phyloP scores from a whole-genome alignment of 257 asterid genomes.

The Gardenia jasminoides region DNA sequence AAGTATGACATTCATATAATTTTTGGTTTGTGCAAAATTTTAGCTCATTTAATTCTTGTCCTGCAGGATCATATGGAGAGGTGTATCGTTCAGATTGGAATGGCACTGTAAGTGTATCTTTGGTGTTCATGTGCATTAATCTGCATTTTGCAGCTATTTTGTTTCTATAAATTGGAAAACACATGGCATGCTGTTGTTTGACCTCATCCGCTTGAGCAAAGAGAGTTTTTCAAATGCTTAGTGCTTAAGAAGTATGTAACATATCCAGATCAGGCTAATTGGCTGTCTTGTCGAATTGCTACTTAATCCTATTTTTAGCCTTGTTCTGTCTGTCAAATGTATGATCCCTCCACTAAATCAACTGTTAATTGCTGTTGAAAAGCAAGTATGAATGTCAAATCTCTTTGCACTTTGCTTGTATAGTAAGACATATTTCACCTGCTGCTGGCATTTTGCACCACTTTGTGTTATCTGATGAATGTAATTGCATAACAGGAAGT shows the following conservation, averaged over 20 bases:
- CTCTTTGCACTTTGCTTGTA: neutral
- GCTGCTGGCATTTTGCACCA: neutral
- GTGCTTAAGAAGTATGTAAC: neutral
- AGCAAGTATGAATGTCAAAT: neutral
- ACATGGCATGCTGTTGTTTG: neutral
- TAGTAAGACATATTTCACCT: neutral
- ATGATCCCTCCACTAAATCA: neutral
- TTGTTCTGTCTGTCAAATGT: neutral
- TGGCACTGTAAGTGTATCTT: conserved; percentile 66
- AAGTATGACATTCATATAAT: neutral
- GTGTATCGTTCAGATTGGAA: conserved; percentile 94
- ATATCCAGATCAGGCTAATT: neutral
- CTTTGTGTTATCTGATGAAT: conserved; percentile 5
- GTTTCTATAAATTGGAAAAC: neutral
- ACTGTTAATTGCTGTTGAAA: neutral
- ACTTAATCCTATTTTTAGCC: neutral
- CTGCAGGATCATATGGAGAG: conserved; percentile 97
- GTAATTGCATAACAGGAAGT: conserved; percentile 69
- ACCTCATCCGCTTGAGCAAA: neutral
- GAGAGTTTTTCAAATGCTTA: neutral
- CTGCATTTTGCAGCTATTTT: neutral
- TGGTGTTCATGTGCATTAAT: neutral
- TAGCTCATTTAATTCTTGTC: neutral
- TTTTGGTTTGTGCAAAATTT: neutral
- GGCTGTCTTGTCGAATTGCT: neutral